phyloP scores from a whole-genome alignment of 257 asterid species.

The Scutellaria galericulata region DNA sequence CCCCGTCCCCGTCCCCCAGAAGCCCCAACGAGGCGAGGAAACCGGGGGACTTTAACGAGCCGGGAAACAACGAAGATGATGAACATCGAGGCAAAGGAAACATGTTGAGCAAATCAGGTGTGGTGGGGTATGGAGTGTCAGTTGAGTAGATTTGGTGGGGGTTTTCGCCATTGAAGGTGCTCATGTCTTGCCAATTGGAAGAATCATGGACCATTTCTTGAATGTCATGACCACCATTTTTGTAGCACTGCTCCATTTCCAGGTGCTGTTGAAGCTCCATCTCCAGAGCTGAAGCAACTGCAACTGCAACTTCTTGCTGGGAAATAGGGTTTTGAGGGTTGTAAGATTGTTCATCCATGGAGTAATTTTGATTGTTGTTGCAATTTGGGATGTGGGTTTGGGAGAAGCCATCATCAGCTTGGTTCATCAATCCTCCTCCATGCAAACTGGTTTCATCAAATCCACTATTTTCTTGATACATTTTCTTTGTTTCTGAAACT shows the following conservation, averaged over 20 bases:
- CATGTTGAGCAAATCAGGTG: conserved; percentile 46
- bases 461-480: conserved; percentile 59
- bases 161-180: conserved; percentile 28
- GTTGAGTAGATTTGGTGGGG: conserved; percentile 33
- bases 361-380: conserved; percentile 39
- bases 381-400: conserved; percentile 46
- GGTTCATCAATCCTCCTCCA: conserved; percentile 41
- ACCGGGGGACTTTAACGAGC: conserved; percentile 45
- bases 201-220: conserved; percentile 47
- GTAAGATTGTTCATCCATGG: conserved; percentile 52
- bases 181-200: conserved; percentile 62
- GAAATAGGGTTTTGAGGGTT: not conserved
- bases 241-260: conserved; percentile 54
- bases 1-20: conserved; percentile 52
- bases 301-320: not conserved
- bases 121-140: too few species aligned
- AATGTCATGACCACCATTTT: conserved; percentile 26
- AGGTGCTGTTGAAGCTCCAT: conserved; percentile 70
- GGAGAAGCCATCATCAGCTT: conserved; percentile 53
- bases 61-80: conserved; percentile 23
- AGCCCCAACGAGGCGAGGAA: conserved; percentile 74
- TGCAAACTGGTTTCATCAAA: conserved; percentile 56
- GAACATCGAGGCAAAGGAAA: conserved; percentile 68
- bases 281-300: conserved; percentile 56
- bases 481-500: conserved; percentile 23